These are phyloP conservation scores for Trichosporon sp. DNA, from an alignment of 1,284 basidiomycete genomes.

Conservation along the genomic window DNA sequence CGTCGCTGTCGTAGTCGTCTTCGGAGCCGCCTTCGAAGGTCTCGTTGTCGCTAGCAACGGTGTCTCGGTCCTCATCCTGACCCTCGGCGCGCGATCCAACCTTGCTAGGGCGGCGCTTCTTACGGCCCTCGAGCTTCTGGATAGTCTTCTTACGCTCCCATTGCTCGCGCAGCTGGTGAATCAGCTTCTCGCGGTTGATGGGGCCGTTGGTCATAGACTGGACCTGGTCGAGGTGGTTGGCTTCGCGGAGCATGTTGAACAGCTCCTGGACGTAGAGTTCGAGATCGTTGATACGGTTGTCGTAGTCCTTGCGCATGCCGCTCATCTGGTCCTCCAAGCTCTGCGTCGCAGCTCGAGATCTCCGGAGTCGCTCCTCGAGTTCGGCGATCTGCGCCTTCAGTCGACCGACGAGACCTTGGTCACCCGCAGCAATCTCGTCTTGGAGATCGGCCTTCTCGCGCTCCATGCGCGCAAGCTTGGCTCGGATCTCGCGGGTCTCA, in stretches of 20 bases:
- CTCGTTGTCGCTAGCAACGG: slow-evolving; percentile 48
- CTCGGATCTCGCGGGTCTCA: slow-evolving; percentile 72
- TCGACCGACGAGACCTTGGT: slow-evolving; percentile 79
- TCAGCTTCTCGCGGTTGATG: slow-evolving; percentile 78
- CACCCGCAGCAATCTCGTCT: slow-evolving; percentile 75
- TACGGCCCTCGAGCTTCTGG: slow-evolving; percentile 75
- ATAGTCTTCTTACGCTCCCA: slow-evolving; percentile 84
- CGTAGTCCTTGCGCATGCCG: slow-evolving; percentile 77
- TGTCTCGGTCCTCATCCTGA: slow-evolving; percentile 35
- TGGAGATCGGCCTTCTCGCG: slow-evolving; percentile 63
- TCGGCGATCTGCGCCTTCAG: slow-evolving; percentile 74
- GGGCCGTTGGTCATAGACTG: slow-evolving; percentile 61
- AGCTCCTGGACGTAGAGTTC: slow-evolving; percentile 91
- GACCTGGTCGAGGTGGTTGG: slow-evolving; percentile 73
- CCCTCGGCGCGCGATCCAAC: slow-evolving; percentile 49
- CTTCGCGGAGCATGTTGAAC: slow-evolving; percentile 87
- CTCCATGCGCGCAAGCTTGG: slow-evolving; percentile 59
- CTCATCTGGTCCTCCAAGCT: slow-evolving; percentile 76
- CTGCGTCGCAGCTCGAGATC: slow-evolving; percentile 76
- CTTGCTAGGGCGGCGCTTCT: slow-evolving; percentile 20
- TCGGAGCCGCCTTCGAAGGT: slow-evolving; percentile 54
- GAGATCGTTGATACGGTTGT: slow-evolving; percentile 82
- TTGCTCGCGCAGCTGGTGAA: slow-evolving; percentile 72
- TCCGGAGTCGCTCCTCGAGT: slow-evolving; percentile 75
- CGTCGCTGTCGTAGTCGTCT: slow-evolving; percentile 27